Evolutionary conservation across 139 green algal genomes (phyloP).

Genomic region (Picochlorum sp.): DNA sequence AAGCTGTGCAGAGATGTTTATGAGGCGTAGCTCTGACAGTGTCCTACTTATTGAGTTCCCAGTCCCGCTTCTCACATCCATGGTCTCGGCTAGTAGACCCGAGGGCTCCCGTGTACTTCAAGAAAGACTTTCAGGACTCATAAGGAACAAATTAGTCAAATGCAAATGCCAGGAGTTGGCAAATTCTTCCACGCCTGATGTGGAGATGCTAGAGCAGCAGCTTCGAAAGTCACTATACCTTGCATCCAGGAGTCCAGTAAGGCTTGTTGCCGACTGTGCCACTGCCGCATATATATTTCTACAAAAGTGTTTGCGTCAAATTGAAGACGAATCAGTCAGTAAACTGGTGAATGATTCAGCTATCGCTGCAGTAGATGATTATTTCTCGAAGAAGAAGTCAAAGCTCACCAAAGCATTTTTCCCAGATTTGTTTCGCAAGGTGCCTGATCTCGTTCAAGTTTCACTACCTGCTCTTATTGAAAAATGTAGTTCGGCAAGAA

Average conservation of each 20-base stretch:
- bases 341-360: constrained; percentile 10
- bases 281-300: constrained; percentile 26
- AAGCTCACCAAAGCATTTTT: constrained; percentile 27
- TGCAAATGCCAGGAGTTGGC: constrained; percentile 15
- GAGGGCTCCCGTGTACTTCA: constrained; percentile 29
- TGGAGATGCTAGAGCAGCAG: constrained; percentile 1
- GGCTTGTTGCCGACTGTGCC: constrained; percentile 13
- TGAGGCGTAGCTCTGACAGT: constrained; percentile 46
- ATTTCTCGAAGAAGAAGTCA: constrained; percentile 50
- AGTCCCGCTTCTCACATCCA: constrained; percentile 42
- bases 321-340: background rate
- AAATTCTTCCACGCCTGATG: background rate
- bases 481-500: constrained; percentile 13
- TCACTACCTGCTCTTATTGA: constrained; percentile 11
- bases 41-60: constrained; percentile 37
- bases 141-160: constrained; percentile 29
- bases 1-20: constrained; percentile 50
- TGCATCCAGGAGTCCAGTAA: constrained; percentile 34
- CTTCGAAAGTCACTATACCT: constrained; percentile 42
- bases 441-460: constrained; percentile 1
- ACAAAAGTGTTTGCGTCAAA: constrained; percentile 14
- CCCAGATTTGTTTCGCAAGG: constrained; percentile 25
- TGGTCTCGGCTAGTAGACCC: constrained; percentile 21
- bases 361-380: constrained; percentile 33
- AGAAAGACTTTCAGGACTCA: constrained; percentile 37